These are phyloP conservation scores for Exobasidium rhododendri DNA, from an alignment of 1,284 basidiomycete genomes.

Conservation along the genomic window DNA sequence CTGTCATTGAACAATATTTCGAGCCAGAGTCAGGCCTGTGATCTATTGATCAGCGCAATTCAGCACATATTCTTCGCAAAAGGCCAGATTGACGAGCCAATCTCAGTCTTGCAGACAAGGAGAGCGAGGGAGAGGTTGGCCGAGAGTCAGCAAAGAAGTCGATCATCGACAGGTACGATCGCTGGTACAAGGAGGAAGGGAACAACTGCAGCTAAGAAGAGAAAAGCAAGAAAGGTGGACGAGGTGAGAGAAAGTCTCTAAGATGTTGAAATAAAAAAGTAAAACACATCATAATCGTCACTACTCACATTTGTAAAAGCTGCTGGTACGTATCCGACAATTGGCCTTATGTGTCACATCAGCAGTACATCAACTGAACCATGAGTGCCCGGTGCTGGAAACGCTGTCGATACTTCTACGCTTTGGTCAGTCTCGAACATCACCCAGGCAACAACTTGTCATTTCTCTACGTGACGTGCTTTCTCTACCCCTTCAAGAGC, in stretches of 20 bases:
- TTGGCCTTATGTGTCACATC: neutral
- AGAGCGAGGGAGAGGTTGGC: neutral
- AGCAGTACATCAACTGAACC: neutral
- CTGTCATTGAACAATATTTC: neutral
- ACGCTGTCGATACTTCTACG: neutral
- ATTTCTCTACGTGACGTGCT: neutral
- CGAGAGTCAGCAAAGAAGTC: neutral
- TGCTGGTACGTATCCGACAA: neutral
- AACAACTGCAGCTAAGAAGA: neutral
- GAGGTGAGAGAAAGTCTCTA: neutral
- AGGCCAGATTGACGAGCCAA: constrained; percentile 11
- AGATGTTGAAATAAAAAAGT: neutral
- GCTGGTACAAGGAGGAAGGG: neutral
- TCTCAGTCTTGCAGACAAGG: neutral
- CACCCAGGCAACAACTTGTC: neutral
- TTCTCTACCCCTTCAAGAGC: constrained; percentile 1
- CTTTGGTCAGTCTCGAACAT: neutral
- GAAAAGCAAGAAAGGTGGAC: neutral
- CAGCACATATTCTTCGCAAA: constrained; percentile 17
- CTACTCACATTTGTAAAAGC: neutral
- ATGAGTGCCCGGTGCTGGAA: neutral
- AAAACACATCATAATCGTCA: neutral
- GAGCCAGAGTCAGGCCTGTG: constrained; percentile 8
- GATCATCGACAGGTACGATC: neutral
- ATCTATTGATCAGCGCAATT: constrained; percentile 1